phyloP scores from a whole-genome alignment of 768 basidiomycete species.

The Coprinellus micaceus region DNA sequence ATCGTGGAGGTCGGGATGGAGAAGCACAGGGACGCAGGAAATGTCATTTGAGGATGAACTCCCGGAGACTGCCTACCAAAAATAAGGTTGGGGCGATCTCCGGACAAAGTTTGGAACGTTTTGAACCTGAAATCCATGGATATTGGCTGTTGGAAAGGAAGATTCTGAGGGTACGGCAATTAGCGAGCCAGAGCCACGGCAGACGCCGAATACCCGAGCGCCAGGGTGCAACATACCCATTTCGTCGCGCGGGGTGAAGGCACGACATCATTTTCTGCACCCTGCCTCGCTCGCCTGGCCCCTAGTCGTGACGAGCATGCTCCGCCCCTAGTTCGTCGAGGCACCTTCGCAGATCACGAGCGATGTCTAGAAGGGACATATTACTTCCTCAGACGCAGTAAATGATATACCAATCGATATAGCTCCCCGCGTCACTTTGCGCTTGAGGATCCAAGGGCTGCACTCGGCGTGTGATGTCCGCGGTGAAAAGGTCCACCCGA shows the following conservation, averaged over 20 bases:
- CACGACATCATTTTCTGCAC: background rate
- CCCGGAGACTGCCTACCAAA: background rate
- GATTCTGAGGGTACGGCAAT: conserved; percentile 13
- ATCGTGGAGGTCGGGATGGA: background rate
- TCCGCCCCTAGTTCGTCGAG: too few species aligned
- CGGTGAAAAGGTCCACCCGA: too few species aligned
- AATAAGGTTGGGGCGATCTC: background rate
- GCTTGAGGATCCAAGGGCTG: too few species aligned
- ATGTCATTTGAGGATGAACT: background rate
- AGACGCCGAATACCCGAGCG: conserved; percentile 20
- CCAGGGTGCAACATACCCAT: conserved; percentile 22
- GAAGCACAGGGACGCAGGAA: background rate
- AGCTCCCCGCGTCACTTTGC: too few species aligned
- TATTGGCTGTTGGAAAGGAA: background rate
- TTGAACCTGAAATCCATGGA: background rate
- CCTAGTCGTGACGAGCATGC: too few species aligned
- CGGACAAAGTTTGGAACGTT: conserved; percentile 1
- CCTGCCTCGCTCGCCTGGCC: too few species aligned
- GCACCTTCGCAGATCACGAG: too few species aligned
- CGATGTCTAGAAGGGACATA: too few species aligned
- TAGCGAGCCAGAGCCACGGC: conserved; percentile 22
- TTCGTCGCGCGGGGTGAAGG: conserved; percentile 18
- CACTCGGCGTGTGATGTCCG: too few species aligned
- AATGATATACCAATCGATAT: too few species aligned
- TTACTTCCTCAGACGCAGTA: too few species aligned